Evolutionary conservation across 2,329 filamentous ascomycete genomes (phyloP), one percentile per base, ranked within the genome.

Genomic region (Xylaria sp.): DNA sequence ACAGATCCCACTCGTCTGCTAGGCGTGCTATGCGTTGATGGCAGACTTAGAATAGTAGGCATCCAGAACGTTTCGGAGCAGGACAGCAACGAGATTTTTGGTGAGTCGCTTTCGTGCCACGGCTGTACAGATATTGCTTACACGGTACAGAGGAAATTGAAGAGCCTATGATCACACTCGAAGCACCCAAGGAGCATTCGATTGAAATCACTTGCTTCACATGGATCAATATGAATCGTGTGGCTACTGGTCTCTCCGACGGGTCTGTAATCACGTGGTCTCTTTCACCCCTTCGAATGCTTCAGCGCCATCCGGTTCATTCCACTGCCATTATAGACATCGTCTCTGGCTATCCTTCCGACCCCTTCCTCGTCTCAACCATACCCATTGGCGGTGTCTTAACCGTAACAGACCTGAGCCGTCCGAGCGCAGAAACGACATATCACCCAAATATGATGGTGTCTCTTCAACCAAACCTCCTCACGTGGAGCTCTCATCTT

Each of bases 181-280:
- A 78, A 20, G 78, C 88, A 5, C 76, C 78, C 0, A 78, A 82
- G 15, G 87, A 89, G 75, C 80, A 84, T 65, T 80, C 80, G 54
- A 78, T 87, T 50, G 80, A 82, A 31, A 84, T 85, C 34, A 88
- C 86, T 18, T 83, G 84, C 67, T 82, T 89, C 62, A 82, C 86
- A 12, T 90, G 88, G 88, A 78, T 84, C 41, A 85, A 84, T 67
- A 82, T 83, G 71, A 89, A 89, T 73, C 84, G 87, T 25, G 78
- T 90, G 48, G 85, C 82, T 0, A 79, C 87, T 37, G 88, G 86
- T 58, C 87, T 89, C 74, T 83, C 82, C 0, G 88, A 90, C 69
- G 88, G 88, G 39, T 87, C 85, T 23, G 80, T 89, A 44, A 82
- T 82, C 23, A 79, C 89, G 12, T 90, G 87, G 87, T 89, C 87